Percentiles rank a stretch among this genome's conserved stretches.
phyloP scores from a whole-genome alignment of 192 early-diverging fungal genomes.

The Lobosporangium transversale region DNA sequence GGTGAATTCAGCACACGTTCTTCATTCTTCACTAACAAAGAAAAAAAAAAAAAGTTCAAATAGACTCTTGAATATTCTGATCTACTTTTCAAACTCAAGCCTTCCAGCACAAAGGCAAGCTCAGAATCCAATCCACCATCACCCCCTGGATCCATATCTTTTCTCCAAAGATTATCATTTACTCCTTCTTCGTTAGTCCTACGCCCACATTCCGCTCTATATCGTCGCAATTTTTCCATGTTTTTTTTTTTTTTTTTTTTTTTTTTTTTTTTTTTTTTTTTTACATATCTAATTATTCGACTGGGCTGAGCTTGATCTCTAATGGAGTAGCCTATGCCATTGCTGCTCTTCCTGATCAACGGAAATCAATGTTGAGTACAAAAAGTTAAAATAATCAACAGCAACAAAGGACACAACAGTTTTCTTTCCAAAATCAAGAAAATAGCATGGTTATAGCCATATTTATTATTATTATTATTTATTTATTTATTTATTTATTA shows the following conservation, averaged over 20 bases:
- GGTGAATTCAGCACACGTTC: too few species aligned
- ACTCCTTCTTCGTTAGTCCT: constrained; percentile 10
- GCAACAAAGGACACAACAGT: too few species aligned
- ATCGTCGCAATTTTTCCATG: too few species aligned
- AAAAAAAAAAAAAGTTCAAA: background rate
- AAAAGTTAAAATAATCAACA: too few species aligned
- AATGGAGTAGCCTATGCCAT: constrained; percentile 31
- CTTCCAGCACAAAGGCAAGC: background rate
- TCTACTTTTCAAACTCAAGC: constrained; percentile 14
- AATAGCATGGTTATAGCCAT: too few species aligned
- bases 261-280: too few species aligned
- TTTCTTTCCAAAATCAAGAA: too few species aligned
- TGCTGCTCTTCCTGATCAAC: constrained; percentile 15
- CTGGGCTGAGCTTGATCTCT: constrained; percentile 26
- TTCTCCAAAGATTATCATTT: background rate
- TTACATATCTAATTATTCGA: constrained; percentile 23
- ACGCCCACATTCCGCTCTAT: background rate
- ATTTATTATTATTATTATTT: background rate
- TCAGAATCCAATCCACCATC: background rate
- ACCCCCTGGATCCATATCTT: background rate
- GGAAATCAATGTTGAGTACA: background rate
- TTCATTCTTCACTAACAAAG: too few species aligned
- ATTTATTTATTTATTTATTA: constrained; percentile 3
- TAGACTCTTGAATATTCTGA: constrained; percentile 11
- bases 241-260: too few species aligned